Evolutionary conservation across 306 rosid genomes (phyloP).

Genomic region (Clitoria ternatea): DNA sequence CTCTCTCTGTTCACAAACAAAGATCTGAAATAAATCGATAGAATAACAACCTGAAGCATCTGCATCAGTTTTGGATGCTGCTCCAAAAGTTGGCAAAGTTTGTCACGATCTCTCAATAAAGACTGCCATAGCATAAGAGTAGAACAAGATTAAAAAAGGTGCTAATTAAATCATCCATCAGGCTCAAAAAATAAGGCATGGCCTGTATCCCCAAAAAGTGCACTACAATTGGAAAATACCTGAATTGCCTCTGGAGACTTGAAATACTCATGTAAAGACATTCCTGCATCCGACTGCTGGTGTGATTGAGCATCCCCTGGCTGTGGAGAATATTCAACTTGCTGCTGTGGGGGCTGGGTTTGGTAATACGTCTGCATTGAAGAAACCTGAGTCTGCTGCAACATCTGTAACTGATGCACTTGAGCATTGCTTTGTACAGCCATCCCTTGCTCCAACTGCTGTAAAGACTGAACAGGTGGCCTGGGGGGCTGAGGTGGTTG

Average conservation of each 20-base stretch:
- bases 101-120: constrained; percentile 80
- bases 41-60: constrained; percentile 84
- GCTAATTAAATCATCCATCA: neutral
- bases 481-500: constrained; percentile 95
- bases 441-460: constrained; percentile 67
- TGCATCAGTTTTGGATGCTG: constrained; percentile 98
- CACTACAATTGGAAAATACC: constrained; percentile 39
- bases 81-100: constrained; percentile 97
- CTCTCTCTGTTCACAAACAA: neutral
- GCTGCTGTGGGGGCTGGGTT: constrained; percentile 64
- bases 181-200: neutral
- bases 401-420: constrained; percentile 60
- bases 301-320: constrained; percentile 46
- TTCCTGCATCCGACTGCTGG: constrained; percentile 68
- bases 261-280: constrained; percentile 82
- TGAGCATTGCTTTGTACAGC: constrained; percentile 54
- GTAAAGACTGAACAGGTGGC: constrained; percentile 74
- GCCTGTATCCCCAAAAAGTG: neutral
- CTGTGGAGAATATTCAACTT: constrained; percentile 53
- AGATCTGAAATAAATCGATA: constrained; percentile 4
- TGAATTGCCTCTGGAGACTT: constrained; percentile 98
- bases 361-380: constrained; percentile 65
- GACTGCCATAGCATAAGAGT: constrained; percentile 60
- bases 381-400: constrained; percentile 73
- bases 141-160: constrained; percentile 1